A percentile compares a stretch with the other conserved stretches of the same genome.
Conservation (phyloP, 2,329 filamentous ascomycete species). For the Davidsoniella australis region DNA sequence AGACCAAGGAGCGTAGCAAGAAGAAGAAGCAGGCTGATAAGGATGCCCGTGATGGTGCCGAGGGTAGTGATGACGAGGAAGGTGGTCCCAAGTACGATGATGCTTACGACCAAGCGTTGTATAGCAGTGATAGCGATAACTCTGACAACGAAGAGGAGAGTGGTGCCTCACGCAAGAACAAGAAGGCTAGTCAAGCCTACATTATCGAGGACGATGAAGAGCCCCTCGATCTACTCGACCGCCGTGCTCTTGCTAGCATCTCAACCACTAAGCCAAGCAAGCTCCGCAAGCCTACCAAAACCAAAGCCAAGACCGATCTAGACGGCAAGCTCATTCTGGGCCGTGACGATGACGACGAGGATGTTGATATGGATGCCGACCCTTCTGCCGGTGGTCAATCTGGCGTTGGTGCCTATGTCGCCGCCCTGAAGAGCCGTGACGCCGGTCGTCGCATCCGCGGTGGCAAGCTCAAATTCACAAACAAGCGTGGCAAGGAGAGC, state of each 20-base stretch:
- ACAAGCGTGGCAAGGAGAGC: constrained; percentile 33
- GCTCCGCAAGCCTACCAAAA: constrained; percentile 35
- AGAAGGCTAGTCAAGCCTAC: constrained; percentile 55
- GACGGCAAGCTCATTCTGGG: constrained; percentile 72
- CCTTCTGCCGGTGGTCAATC: constrained; percentile 35
- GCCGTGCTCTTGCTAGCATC: constrained; percentile 78
- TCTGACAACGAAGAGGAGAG: constrained; percentile 27
- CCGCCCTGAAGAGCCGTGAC: constrained; percentile 51
- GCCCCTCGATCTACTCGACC: constrained; percentile 82
- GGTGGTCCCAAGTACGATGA: constrained; percentile 57
- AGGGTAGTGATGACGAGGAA: constrained; percentile 16
- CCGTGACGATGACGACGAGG: constrained; percentile 34
- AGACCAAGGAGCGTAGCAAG: constrained; percentile 82
- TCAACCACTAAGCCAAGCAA: constrained; percentile 72
- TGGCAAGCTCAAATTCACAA: constrained; percentile 56
- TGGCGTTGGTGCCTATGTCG: constrained; percentile 52
- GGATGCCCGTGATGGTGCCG: constrained; percentile 25
- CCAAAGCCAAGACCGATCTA: constrained; percentile 51
- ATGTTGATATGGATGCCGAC: constrained; percentile 48
- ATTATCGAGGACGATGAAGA: constrained; percentile 92
- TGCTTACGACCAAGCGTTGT: constrained; percentile 91
- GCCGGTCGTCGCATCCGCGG: constrained; percentile 46
- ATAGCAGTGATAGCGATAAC: constrained; percentile 56
- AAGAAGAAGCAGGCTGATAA: constrained; percentile 61
- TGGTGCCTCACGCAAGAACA: constrained; percentile 20